Evolutionary conservation across 805 yeast species (phyloP), one percentile per base, ranked within the genome.

Genomic region (Nakazawaea pomicola): DNA sequence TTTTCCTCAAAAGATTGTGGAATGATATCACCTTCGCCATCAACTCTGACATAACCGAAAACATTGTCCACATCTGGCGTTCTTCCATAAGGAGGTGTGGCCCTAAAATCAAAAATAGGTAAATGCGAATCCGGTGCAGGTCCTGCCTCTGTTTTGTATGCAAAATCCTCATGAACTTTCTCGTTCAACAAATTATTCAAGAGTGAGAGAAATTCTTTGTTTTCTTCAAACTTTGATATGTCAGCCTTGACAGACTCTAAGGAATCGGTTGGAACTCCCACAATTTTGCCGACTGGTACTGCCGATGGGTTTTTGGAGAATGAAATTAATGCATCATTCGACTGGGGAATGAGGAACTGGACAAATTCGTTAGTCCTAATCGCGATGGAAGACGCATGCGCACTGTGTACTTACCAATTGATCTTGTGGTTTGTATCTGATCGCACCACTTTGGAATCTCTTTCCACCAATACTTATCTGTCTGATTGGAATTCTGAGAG

Each of bases 61-160:
- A 78, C 76, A 49, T 82, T 83, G 46, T 82, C 86, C 7, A 82
- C 72, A 16, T 80, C 83, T 1, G 91, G 87, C 11, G 71, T 73
- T 48, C 93, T 67, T 25, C 81, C 82, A 46, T 72, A 76, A 17
- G 72, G 62, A 1, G 91, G 88, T 1, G 76, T 69, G 35, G 70
- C 74, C 44, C 93, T 67, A 46, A 80, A 67, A 55, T 85, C 95
- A 49, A 75, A 81, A 33, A 86, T 73, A 6, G 89, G 87, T 81
- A 83, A 75, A 56, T 62, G 78, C 0, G 72, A 61, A 16, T 64
- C 64, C 11, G 73, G 73, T 48, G 72, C 74, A 28, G 68, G 67
- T 4, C 74, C 66, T 1, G 83, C 77, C 44, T 79, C 85, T 53
- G 78, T 56, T 20, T 69, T 65, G 51, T 72, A 80, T 1, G 77